Evolutionary conservation across 192 early-diverging fungal genomes (phyloP).

Genomic region (Entophlyctis luteolus): DNA sequence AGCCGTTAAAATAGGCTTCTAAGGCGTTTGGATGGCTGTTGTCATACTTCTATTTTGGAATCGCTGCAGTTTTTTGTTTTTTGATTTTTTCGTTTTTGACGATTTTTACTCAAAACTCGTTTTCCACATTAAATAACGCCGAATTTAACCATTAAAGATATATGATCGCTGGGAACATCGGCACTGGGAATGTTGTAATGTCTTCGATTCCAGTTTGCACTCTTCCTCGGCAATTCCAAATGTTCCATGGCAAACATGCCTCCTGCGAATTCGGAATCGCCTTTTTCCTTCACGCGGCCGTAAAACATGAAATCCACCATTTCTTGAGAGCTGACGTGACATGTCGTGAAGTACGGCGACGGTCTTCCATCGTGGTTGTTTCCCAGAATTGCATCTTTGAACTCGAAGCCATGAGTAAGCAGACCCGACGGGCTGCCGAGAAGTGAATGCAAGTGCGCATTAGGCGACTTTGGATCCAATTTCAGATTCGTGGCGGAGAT

Average conservation of each 20-base stretch:
- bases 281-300: not conserved
- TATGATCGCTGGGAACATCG: not conserved
- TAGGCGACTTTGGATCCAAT: not conserved
- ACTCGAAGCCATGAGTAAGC: not conserved
- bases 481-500: not conserved
- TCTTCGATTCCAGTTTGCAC: not conserved
- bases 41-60: constrained; percentile 2
- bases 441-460: not conserved
- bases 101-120: not conserved
- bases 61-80: not conserved
- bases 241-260: not conserved
- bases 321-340: not conserved
- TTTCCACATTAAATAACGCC: not conserved
- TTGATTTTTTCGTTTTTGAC: not conserved
- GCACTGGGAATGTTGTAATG: not conserved
- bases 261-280: not conserved
- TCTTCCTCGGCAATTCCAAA: constrained; percentile 2
- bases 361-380: not conserved
- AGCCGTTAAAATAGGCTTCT: constrained; percentile 1
- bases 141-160: not conserved
- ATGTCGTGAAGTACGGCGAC: not conserved
- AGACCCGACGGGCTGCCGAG: not conserved
- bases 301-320: constrained; percentile 15
- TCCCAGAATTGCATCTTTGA: constrained; percentile 6
- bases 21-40: constrained; percentile 17